Percentiles rank a stretch among this genome's conserved stretches.
These are phyloP conservation scores for Aspergillus ochraceus DNA, from an alignment of 2,329 filamentous ascomycete species.

Conservation along the genomic window DNA sequence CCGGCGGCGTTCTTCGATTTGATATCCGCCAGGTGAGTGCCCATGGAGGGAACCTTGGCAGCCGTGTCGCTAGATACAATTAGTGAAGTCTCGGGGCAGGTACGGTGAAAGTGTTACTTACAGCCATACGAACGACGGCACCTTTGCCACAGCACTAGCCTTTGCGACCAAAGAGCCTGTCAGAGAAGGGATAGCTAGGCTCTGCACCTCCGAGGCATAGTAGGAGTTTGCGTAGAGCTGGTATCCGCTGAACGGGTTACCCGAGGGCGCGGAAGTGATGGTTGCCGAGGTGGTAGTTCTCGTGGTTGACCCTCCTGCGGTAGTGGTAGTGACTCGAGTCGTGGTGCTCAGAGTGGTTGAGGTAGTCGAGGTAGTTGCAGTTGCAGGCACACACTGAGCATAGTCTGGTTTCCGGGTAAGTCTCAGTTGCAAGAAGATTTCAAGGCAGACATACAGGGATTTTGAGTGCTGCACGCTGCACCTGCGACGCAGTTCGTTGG, in stretches of 20 bases:
- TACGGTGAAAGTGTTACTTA: conserved; percentile 31
- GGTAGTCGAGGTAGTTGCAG: background rate
- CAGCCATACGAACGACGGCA: conserved; percentile 57
- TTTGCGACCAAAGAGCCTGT: conserved; percentile 55
- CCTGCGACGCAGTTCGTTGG: background rate
- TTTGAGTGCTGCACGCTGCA: conserved; percentile 1
- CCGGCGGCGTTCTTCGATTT: conserved; percentile 49
- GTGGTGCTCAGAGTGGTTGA: background rate
- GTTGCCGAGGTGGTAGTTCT: background rate
- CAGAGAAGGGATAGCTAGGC: conserved; percentile 62
- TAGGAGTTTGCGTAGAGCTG: conserved; percentile 54
- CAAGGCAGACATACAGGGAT: background rate
- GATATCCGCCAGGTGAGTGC: conserved; percentile 50
- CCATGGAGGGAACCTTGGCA: conserved; percentile 52
- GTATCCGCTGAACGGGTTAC: conserved; percentile 54
- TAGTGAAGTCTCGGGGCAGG: background rate
- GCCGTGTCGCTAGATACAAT: conserved; percentile 41
- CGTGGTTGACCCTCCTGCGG: background rate
- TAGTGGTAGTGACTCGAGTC: background rate
- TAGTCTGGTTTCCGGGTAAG: background rate
- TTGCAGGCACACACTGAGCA: conserved; percentile 1
- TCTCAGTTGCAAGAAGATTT: background rate
- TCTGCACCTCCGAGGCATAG: conserved; percentile 55
- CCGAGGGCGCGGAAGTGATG: conserved; percentile 24
- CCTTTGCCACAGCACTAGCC: conserved; percentile 48